A percentile compares a stretch with the other conserved stretches of the same genome.
phyloP scores from a whole-genome alignment of 306 rosid species.

The Bauhinia variegata region DNA sequence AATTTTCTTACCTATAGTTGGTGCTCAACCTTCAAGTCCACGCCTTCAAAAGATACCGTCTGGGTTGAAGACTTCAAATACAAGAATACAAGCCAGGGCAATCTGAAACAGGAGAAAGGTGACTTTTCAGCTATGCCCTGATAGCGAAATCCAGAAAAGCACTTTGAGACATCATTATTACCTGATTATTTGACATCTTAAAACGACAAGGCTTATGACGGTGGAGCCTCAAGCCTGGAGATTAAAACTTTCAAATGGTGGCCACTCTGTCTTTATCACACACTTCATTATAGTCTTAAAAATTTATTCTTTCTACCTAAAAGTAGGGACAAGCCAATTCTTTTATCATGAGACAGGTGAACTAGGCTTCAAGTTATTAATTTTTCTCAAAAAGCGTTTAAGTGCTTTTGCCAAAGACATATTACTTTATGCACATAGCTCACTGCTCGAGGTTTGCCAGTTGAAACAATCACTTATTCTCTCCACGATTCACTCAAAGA shows the following conservation, averaged over 20 bases:
- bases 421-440: slow-evolving; percentile 24
- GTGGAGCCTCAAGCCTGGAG: not conserved
- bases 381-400: slow-evolving; percentile 18
- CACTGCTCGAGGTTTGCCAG: slow-evolving; percentile 42
- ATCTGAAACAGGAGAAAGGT: slow-evolving; percentile 30
- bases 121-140: slow-evolving; percentile 33
- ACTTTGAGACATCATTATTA: slow-evolving; percentile 10
- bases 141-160: slow-evolving; percentile 31
- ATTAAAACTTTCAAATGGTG: not conserved
- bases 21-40: slow-evolving; percentile 33
- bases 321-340: not conserved
- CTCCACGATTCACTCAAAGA: slow-evolving; percentile 33
- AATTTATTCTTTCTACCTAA: not conserved
- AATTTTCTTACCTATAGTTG: slow-evolving; percentile 33
- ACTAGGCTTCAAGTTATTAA: slow-evolving; percentile 31
- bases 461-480: slow-evolving; percentile 25
- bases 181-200: slow-evolving; percentile 30
- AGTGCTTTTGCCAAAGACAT: slow-evolving; percentile 5
- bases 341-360: slow-evolving; percentile 13
- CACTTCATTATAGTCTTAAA: not conserved
- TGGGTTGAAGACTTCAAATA: slow-evolving; percentile 10
- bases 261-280: slow-evolving; percentile 8
- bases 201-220: slow-evolving; percentile 2
- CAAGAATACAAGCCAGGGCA: not conserved
- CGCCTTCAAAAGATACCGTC: slow-evolving; percentile 27